Percentiles rank a stretch among this genome's conserved stretches.
These are phyloP conservation scores for Spinacia oleracea DNA, from an alignment of 179 eudicot genomes.

Conservation along the genomic window DNA sequence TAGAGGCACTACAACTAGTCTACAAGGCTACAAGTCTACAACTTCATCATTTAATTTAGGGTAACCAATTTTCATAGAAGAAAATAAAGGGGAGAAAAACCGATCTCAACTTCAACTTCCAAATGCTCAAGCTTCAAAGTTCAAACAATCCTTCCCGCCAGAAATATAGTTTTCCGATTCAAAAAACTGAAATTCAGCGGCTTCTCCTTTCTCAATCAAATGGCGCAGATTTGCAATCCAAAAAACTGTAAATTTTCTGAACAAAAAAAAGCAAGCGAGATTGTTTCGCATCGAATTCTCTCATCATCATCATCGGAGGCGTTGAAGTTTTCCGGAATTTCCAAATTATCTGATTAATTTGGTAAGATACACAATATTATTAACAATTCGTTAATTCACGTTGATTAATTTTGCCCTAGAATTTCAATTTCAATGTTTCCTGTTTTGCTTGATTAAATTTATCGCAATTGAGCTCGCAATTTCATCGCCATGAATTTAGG, in stretches of 20 bases:
- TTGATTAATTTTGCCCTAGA: not conserved
- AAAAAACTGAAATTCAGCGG: not conserved
- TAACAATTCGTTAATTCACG: not conserved
- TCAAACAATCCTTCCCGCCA: not conserved
- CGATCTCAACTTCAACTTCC: not conserved
- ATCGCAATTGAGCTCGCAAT: not conserved
- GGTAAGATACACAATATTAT: not conserved
- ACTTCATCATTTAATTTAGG: too few relatives aligned
- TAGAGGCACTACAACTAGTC: too few relatives aligned
- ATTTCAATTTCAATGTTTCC: not conserved
- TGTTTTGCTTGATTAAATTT: not conserved
- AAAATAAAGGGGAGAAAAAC: not conserved
- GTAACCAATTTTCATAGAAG: too few relatives aligned
- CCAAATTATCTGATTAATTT: not conserved
- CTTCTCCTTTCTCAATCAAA: not conserved
- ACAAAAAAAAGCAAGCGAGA: not conserved
- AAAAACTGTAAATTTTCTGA: not conserved
- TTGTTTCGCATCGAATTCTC: not conserved
- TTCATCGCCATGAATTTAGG: not conserved
- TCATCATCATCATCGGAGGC: not conserved
- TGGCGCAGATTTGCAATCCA: not conserved
- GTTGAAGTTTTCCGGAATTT: not conserved
- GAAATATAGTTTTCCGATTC: not conserved
- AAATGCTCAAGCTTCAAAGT: not conserved
- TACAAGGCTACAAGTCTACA: too few relatives aligned